phyloP scores from a whole-genome alignment of 768 basidiomycete species.

The Tulasnella sp. region DNA sequence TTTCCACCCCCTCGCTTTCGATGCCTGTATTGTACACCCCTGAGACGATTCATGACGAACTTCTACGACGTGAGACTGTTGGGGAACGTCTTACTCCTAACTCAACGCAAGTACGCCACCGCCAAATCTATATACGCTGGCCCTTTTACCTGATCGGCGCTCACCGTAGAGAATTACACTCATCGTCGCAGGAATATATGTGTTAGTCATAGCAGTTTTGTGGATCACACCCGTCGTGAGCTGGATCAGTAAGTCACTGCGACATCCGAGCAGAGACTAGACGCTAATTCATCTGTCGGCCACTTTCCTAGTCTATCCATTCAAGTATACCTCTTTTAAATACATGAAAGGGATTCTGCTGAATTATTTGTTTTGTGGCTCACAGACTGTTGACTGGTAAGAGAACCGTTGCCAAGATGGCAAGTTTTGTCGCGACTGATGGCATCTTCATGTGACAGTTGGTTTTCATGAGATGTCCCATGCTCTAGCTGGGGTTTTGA shows the following conservation, averaged over 20 bases:
- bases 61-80: slow-evolving; percentile 6
- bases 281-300: background rate
- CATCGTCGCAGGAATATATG: slow-evolving; percentile 66
- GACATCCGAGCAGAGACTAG: background rate
- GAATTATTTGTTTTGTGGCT: slow-evolving; percentile 9
- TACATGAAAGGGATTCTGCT: background rate
- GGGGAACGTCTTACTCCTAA: slow-evolving; percentile 15
- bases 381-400: slow-evolving; percentile 49
- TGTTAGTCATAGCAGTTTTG: slow-evolving; percentile 62
- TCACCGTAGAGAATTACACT: slow-evolving; percentile 39
- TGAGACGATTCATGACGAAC: background rate
- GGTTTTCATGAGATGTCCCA: slow-evolving; percentile 95
- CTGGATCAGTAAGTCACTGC: slow-evolving; percentile 49
- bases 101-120: slow-evolving; percentile 15
- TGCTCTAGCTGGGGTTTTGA: slow-evolving; percentile 64
- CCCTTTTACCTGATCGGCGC: background rate
- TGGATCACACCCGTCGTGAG: slow-evolving; percentile 67
- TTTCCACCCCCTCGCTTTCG: background rate
- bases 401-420: background rate
- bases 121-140: background rate
- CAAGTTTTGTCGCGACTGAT: background rate
- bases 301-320: slow-evolving; percentile 58
- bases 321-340: slow-evolving; percentile 51
- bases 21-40: slow-evolving; percentile 6
- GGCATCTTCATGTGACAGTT: slow-evolving; percentile 28